phyloP scores from a whole-genome alignment of 176 grass and related monocot genomes.

The Metroxylon sagu region DNA sequence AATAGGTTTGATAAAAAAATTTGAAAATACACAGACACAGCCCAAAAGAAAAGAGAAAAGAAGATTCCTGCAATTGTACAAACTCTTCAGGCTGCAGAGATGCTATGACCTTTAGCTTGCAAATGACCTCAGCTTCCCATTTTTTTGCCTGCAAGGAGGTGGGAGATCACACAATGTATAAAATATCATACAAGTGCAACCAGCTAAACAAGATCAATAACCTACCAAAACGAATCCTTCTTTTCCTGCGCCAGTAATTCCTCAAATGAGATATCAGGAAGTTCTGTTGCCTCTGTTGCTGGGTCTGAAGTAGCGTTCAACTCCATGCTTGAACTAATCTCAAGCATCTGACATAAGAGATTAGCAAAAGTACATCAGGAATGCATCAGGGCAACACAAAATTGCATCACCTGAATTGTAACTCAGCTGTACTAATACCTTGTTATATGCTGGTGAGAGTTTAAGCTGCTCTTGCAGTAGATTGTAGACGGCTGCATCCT shows the following conservation, averaged over 20 bases:
- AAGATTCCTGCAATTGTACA: neutral
- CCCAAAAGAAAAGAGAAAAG: neutral
- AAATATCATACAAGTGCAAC: neutral
- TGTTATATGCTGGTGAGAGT: conserved; percentile 56
- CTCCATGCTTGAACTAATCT: conserved; percentile 34
- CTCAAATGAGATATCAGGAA: conserved; percentile 73
- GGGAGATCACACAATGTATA: neutral
- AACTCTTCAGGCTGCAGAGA: neutral
- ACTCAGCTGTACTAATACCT: conserved; percentile 15
- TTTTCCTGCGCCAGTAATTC: conserved; percentile 89
- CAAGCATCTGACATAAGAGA: conserved; percentile 41
- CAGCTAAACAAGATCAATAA: neutral
- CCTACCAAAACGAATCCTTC: conserved; percentile 71
- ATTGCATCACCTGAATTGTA: too few relatives aligned
- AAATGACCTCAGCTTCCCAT: conserved; percentile 49
- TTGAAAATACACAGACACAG: neutral
- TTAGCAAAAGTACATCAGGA: too few relatives aligned
- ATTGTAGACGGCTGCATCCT: conserved; percentile 71
- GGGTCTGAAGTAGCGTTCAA: conserved; percentile 17
- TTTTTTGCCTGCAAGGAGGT: conserved; percentile 39
- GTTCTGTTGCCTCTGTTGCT: conserved; percentile 4
- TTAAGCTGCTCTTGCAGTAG: conserved; percentile 58
- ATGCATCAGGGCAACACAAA: too few relatives aligned
- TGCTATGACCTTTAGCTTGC: conserved; percentile 27
- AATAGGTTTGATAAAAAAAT: neutral